Percentiles rank a stretch among this genome's conserved stretches.
These are phyloP conservation scores for Grigorovia transvaalensis DNA, from an alignment of 805 yeast genomes.

Conservation along the genomic window DNA sequence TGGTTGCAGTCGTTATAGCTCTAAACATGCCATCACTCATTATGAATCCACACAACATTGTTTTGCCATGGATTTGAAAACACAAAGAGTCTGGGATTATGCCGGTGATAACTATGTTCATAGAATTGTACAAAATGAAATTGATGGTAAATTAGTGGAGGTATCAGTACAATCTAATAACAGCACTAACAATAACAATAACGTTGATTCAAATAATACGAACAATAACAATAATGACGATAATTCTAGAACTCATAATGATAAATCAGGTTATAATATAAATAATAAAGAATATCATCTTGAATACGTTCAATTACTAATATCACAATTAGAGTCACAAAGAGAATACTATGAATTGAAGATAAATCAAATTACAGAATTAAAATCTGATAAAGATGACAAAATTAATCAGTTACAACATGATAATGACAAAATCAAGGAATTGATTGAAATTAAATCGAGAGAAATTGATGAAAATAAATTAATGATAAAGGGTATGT, in stretches of 20 bases:
- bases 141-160: constrained; percentile 86
- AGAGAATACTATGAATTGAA: constrained; percentile 67
- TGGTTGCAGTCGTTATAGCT: constrained; percentile 86
- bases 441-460: constrained; percentile 12
- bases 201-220: neutral
- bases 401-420: constrained; percentile 3
- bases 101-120: constrained; percentile 88
- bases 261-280: constrained; percentile 16
- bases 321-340: constrained; percentile 78
- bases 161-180: constrained; percentile 32
- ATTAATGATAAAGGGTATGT: constrained; percentile 38
- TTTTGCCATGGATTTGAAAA: constrained; percentile 76
- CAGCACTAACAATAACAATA: neutral
- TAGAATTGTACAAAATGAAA: constrained; percentile 69
- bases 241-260: constrained; percentile 9
- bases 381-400: constrained; percentile 20
- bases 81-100: constrained; percentile 92
- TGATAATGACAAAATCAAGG: constrained; percentile 9
- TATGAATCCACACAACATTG: constrained; percentile 72
- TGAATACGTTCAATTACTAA: constrained; percentile 69
- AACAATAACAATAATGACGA: neutral
- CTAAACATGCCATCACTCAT: constrained; percentile 78
- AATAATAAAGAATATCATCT: constrained; percentile 51
- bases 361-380: constrained; percentile 25
- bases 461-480: constrained; percentile 22